A percentile compares a stretch with the other conserved stretches of the same genome.
These are phyloP conservation scores for Syncephalastrum contaminatum DNA, from an alignment of 371 early-diverging fungal genomes.

Conservation along the genomic window DNA sequence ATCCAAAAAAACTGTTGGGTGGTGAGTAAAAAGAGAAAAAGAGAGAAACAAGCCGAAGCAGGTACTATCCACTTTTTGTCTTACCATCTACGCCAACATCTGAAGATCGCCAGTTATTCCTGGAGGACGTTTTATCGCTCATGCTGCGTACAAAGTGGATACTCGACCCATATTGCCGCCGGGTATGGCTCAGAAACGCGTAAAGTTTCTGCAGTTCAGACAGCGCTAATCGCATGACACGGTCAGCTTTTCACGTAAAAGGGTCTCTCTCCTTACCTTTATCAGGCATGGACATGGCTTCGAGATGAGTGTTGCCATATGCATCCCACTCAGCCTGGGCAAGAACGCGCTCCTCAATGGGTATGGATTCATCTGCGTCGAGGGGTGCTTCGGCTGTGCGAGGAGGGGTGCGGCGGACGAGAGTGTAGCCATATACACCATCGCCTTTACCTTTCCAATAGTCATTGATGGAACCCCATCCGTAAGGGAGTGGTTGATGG, in stretches of 20 bases:
- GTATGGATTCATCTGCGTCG: no score
- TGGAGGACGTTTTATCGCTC: slow-evolving; percentile 4
- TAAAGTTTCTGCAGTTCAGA: slow-evolving; percentile 39
- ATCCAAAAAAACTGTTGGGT: slow-evolving; percentile 1
- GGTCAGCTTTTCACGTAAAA: no score
- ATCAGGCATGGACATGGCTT: no score
- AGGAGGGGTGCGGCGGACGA: no score
- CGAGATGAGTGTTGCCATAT: no score
- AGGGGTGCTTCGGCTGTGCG: no score
- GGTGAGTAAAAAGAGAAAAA: background rate
- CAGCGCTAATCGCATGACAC: slow-evolving; percentile 9
- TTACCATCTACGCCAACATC: slow-evolving; percentile 9
- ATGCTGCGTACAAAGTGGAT: slow-evolving; percentile 24
- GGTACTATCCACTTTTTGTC: no score
- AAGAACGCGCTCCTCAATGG: no score
- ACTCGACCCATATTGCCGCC: slow-evolving; percentile 26
- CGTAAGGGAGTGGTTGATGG: slow-evolving; percentile 29
- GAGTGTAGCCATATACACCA: slow-evolving; percentile 20
- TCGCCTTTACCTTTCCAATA: slow-evolving; percentile 48
- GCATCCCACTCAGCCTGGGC: no score
- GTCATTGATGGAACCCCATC: slow-evolving; percentile 29
- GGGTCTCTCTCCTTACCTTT: no score
- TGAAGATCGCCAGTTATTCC: background rate
- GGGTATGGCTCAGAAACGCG: slow-evolving; percentile 27
- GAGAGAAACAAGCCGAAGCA: no score